Evolutionary conservation across 2,329 filamentous ascomycete genomes (phyloP).

Genomic region (Mariannaea sp.): DNA sequence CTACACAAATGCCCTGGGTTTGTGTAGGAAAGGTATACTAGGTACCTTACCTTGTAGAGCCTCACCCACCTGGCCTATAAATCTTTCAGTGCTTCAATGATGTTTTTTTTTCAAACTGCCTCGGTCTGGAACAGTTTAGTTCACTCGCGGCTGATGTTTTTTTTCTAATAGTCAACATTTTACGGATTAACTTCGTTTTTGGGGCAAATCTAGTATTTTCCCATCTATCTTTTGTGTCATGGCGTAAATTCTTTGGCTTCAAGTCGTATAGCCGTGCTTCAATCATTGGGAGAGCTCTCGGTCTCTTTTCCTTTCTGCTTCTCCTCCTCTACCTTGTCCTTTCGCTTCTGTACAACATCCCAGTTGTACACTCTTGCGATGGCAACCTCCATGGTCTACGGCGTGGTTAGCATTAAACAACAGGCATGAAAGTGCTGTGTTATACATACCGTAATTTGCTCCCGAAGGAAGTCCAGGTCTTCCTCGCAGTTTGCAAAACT

Average conservation of each 20-base stretch:
- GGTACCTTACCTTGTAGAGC: too few species aligned
- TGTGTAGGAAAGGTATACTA: too few species aligned
- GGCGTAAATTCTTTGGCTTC: conserved; percentile 22
- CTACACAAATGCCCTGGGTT: too few species aligned
- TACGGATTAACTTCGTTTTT: not conserved
- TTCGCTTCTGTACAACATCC: conserved; percentile 94
- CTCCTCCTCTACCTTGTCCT: conserved; percentile 76
- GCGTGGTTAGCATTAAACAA: conserved; percentile 15
- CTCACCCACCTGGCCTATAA: too few species aligned
- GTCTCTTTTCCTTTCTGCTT: conserved; percentile 47
- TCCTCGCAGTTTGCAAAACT: conserved; percentile 91
- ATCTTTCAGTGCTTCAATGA: too few species aligned
- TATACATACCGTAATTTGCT: conserved; percentile 85
- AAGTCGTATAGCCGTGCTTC: conserved; percentile 15
- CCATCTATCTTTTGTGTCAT: conserved; percentile 19
- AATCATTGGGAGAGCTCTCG: conserved; percentile 39
- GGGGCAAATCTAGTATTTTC: not conserved
- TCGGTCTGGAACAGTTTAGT: too few species aligned
- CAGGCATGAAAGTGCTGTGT: not conserved
- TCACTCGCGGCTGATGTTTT: too few species aligned
- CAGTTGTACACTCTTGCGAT: conserved; percentile 98
- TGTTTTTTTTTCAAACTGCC: too few species aligned
- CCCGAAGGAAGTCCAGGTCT: conserved; percentile 91
- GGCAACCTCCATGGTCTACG: conserved; percentile 93
- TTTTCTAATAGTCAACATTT: not conserved